Evolutionary conservation across 1,284 basidiomycete genomes (phyloP).

Genomic region (Stygiomarasmius scandens): DNA sequence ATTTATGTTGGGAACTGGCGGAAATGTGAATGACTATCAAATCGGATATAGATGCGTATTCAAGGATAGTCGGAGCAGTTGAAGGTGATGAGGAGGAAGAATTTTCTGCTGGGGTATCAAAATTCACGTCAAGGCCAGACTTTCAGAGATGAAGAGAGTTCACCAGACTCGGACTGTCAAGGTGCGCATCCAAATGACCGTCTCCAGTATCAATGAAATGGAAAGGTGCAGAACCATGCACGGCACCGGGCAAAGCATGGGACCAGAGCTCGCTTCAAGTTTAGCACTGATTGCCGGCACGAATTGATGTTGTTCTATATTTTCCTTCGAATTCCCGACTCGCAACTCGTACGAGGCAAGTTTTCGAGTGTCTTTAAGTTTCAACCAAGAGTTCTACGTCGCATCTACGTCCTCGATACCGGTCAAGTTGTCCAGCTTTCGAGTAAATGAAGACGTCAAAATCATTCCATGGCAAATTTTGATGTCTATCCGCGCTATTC

Average conservation of each 20-base stretch:
- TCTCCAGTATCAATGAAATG: conserved; percentile 62
- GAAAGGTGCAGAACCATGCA: no score
- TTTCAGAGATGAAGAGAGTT: conserved; percentile 70
- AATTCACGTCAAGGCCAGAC: conserved; percentile 59
- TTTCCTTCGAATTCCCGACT: no score
- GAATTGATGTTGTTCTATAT: no score
- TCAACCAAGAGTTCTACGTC: no score
- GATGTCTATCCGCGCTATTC: no score
- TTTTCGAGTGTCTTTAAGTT: no score
- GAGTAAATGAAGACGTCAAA: no score
- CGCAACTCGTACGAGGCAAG: no score
- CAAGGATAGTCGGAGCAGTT: conserved; percentile 49
- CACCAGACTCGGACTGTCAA: conserved; percentile 78
- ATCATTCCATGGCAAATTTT: no score
- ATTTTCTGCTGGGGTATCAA: conserved; percentile 28
- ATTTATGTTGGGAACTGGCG: conserved; percentile 24
- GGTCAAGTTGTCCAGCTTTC: no score
- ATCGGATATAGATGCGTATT: conserved; percentile 58
- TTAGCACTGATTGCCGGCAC: no score
- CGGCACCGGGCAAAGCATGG: conserved; percentile 53
- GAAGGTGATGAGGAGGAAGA: conserved; percentile 31
- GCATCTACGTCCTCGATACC: no score
- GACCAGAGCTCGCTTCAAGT: conserved; percentile 58
- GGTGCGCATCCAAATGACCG: conserved; percentile 65
- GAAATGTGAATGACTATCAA: conserved; percentile 59